Conservation (phyloP, 331 rosid species). For the Phaseolus coccineus region DNA sequence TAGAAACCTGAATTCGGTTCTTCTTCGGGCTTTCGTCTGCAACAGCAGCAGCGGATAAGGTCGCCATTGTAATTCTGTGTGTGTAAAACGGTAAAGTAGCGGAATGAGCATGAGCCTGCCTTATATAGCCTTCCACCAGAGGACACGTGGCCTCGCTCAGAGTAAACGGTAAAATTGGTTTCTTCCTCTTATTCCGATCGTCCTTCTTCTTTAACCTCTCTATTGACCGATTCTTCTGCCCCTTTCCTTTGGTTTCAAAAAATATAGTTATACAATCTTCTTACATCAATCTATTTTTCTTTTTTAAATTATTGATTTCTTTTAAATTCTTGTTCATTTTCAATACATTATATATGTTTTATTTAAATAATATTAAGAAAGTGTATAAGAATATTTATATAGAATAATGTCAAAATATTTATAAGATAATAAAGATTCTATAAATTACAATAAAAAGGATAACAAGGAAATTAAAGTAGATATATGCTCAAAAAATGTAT, state of each 20-base stretch:
- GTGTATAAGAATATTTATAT: too few relatives aligned
- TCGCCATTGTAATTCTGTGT: constrained; percentile 47
- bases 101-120: background rate
- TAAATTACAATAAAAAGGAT: too few relatives aligned
- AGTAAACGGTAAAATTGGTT: constrained; percentile 26
- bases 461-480: too few relatives aligned
- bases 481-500: too few relatives aligned
- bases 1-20: constrained; percentile 80
- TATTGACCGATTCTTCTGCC: constrained; percentile 47
- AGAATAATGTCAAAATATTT: too few relatives aligned
- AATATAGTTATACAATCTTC: too few relatives aligned
- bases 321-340: too few relatives aligned
- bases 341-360: too few relatives aligned
- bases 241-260: background rate
- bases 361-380: too few relatives aligned
- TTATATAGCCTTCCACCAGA: constrained; percentile 24
- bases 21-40: constrained; percentile 56
- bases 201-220: constrained; percentile 31
- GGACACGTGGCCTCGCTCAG: constrained; percentile 49
- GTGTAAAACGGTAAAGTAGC: constrained; percentile 46
- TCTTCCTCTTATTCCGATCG: constrained; percentile 4
- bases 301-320: too few relatives aligned
- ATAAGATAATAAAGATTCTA: too few relatives aligned
- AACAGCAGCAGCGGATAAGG: constrained; percentile 37
- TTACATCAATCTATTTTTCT: too few relatives aligned